phyloP scores from a whole-genome alignment of 345 rosid species.

The Eucalyptus cloeziana region DNA sequence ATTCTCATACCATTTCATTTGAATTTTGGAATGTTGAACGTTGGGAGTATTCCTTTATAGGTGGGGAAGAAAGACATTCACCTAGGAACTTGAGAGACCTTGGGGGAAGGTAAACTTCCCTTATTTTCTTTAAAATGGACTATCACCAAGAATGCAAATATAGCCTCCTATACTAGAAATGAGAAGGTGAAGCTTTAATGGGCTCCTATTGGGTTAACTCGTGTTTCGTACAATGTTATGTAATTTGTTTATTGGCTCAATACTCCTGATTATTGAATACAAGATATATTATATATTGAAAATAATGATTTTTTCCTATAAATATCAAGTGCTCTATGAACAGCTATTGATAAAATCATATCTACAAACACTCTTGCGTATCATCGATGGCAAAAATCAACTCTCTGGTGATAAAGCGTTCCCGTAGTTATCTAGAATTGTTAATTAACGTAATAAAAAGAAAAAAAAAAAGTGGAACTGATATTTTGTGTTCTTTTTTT shows the following conservation, averaged over 20 bases:
- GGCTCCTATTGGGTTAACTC: accelerated
- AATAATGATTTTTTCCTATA: neutral
- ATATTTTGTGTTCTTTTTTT: neutral
- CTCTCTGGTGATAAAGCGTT: neutral
- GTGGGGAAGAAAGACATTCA: too few relatives aligned
- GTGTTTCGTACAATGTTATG: accelerated
- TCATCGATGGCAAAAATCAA: neutral
- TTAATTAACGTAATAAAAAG: neutral
- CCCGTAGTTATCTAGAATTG: neutral
- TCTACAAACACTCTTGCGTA: neutral
- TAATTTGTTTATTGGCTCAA: too few relatives aligned
- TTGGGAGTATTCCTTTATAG: too few relatives aligned
- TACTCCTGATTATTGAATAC: accelerated
- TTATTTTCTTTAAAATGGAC: accelerated
- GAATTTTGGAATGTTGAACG: too few relatives aligned
- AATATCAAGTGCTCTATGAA: too few relatives aligned
- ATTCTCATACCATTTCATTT: too few relatives aligned
- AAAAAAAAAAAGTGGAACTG: neutral
- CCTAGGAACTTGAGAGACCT: accelerated
- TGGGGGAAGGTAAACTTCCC: too few relatives aligned
- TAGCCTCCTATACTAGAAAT: accelerated
- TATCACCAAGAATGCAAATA: accelerated
- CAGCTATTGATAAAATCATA: neutral
- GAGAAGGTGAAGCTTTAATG: too few relatives aligned
- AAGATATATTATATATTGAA: neutral